Base-by-base conservation (phyloP, 352 stramenopile genomes). In the Phytophthora hibernalis region DNA sequence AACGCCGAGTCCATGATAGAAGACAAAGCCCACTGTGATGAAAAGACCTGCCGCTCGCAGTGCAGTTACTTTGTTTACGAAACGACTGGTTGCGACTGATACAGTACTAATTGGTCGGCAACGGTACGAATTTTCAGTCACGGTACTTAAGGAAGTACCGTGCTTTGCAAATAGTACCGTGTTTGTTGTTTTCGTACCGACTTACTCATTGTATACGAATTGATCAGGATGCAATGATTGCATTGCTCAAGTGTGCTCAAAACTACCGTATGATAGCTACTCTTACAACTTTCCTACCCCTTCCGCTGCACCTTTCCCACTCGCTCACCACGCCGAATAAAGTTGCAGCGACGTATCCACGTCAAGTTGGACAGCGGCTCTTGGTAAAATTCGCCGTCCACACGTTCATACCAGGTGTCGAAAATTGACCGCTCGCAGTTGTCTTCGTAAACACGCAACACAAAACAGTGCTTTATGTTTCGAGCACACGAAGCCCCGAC, bases 391-490 rank as follows among this genome's bases (percentile, higher is more conserved):
- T 61, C 30, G 8, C 43, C 0, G 24, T 48, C 42, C 15, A 26
- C 43, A 3, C 54, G 21, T 62, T 62, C 54, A 35, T 62, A 54
- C 43, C 54, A 54, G 2, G 13, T n/a, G 11, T 48, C 42, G 22
- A 54, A 62, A 1, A 54, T 30, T 30, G 1, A 10, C 2, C 43
- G 28, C 42, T 16, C 1, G 6, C 0, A 31, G 5, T 18, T 30
- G 12, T 54, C 43, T 8, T 45, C 42, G 13, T 54, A 16, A 0
- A 40, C 40, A 3, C 28, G 10, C 10, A 53, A 3, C 2, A 52
- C 31, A 16, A 65, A 64, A 8, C 55, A 64, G 11, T 52, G 35
- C 48, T 53, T 56, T 1, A 56, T 47, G 15, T 45, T 42, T 5
- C 21, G n/a, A 7, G 49, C 10, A 5, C 3, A 44, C 3, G 30